Conservation (phyloP, 2,329 filamentous ascomycete species). For the Pseudopyricularia cyperi region DNA sequence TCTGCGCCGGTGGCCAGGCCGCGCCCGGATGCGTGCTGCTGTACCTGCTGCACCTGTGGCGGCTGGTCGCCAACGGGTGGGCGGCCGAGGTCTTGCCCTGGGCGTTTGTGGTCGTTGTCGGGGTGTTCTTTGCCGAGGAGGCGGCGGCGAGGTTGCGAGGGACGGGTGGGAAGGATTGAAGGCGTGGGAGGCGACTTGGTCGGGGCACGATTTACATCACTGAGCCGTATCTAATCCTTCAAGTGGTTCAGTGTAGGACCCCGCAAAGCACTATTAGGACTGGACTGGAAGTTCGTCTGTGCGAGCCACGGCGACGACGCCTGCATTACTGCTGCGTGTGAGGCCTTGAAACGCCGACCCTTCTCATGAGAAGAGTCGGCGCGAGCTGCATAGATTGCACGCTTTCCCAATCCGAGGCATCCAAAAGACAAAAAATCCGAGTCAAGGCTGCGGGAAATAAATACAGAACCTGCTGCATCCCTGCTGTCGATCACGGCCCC, state of each 20-base stretch:
- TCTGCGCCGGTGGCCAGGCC: conserved; percentile 4
- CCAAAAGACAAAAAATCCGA: neutral
- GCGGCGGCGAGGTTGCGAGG: neutral
- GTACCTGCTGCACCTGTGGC: neutral
- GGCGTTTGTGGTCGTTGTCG: conserved; percentile 4
- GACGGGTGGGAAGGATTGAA: neutral
- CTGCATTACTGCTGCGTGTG: too few species aligned
- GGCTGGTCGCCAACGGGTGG: conserved; percentile 1
- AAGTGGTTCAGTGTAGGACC: too few species aligned
- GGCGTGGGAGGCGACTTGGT: neutral
- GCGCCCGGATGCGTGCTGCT: neutral
- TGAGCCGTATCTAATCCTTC: too few species aligned
- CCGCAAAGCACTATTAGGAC: too few species aligned
- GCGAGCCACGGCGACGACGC: too few species aligned
- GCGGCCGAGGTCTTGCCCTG: conserved; percentile 6
- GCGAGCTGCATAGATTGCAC: too few species aligned
- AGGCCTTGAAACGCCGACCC: too few species aligned
- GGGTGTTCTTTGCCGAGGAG: conserved; percentile 8
- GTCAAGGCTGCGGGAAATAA: neutral
- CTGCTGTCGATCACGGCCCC: neutral
- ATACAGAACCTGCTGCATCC: neutral
- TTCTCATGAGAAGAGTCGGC: too few species aligned
- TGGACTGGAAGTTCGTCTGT: too few species aligned
- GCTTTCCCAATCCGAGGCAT: neutral
- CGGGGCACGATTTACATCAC: too few species aligned